Conservation (phyloP, 345 rosid species). For the Lagerstroemia speciosa region DNA sequence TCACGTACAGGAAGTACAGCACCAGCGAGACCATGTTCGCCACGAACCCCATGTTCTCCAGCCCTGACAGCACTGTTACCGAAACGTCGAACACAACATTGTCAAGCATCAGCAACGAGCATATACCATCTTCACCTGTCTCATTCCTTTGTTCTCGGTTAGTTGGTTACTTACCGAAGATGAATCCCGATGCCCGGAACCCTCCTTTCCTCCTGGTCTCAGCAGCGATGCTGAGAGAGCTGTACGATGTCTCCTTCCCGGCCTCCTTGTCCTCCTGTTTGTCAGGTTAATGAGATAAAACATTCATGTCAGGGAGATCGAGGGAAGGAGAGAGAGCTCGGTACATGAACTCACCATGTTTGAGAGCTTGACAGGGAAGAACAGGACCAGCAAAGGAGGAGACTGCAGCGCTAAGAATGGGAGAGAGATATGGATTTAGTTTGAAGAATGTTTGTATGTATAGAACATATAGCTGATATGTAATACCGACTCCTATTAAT, state of each 20-base stretch:
- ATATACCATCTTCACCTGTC: no score
- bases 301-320: not conserved
- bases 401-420: not conserved
- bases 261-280: slow-evolving; percentile 11
- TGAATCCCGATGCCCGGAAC: slow-evolving; percentile 25
- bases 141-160: not conserved
- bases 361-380: not conserved
- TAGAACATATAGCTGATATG: slow-evolving; percentile 6
- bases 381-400: not conserved
- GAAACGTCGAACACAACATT: not conserved
- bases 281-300: not conserved
- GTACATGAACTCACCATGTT: slow-evolving; percentile 5
- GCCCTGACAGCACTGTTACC: slow-evolving; percentile 22
- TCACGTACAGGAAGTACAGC: slow-evolving; percentile 26
- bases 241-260: not conserved
- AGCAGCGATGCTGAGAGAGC: not conserved
- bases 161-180: slow-evolving; percentile 29
- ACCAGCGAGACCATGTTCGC: slow-evolving; percentile 43
- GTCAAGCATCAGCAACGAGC: no score
- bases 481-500: no score
- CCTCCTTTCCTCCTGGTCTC: slow-evolving; percentile 26
- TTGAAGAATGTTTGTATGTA: not conserved
- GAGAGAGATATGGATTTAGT: not conserved
- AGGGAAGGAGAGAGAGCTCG: not conserved
- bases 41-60: slow-evolving; percentile 55